These are phyloP conservation scores for Talaromyces sp. DNA, from an alignment of 2,329 filamentous ascomycete species.

Conservation along the genomic window DNA sequence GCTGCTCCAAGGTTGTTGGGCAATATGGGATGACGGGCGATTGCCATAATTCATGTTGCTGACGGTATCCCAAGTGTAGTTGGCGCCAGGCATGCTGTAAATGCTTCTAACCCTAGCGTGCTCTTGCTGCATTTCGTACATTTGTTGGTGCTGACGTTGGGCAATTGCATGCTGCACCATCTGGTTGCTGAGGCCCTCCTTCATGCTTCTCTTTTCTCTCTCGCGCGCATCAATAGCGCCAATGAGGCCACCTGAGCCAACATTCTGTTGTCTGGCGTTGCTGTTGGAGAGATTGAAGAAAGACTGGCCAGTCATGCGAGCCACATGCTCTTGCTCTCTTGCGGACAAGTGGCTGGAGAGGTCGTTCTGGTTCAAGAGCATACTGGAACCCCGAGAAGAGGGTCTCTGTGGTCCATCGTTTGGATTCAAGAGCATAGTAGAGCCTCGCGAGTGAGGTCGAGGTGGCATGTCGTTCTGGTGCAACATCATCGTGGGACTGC, in stretches of 20 bases:
- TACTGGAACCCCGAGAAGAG: constrained; percentile 54
- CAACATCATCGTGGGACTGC: constrained; percentile 2
- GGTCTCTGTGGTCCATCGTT: constrained; percentile 29
- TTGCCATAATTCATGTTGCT: constrained; percentile 18
- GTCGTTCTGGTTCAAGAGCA: constrained; percentile 47
- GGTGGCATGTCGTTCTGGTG: constrained; percentile 6
- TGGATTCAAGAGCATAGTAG: constrained; percentile 30
- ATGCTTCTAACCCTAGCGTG: constrained; percentile 21
- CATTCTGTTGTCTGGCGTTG: constrained; percentile 39
- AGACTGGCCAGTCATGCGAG: constrained; percentile 71
- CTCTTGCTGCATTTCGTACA: constrained; percentile 35
- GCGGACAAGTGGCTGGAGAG: constrained; percentile 65
- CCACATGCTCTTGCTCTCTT: constrained; percentile 83
- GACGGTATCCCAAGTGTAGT: constrained; percentile 32
- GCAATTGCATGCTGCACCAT: constrained; percentile 69
- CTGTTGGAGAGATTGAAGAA: constrained; percentile 62
- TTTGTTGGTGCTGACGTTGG: constrained; percentile 56
- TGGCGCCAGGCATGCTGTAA: constrained; percentile 32
- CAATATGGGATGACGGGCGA: constrained; percentile 13
- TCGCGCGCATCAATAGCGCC: constrained; percentile 76
- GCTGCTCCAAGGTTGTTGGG: constrained; percentile 21
- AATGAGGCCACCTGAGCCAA: constrained; percentile 58
- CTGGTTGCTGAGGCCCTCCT: constrained; percentile 62
- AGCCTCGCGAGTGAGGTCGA: constrained; percentile 55
- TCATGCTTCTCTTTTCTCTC: constrained; percentile 67